Evolutionary conservation across 805 yeast genomes (phyloP), one percentile per base, ranked within the genome.

Genomic region (Yamadazyma akitaensis): DNA sequence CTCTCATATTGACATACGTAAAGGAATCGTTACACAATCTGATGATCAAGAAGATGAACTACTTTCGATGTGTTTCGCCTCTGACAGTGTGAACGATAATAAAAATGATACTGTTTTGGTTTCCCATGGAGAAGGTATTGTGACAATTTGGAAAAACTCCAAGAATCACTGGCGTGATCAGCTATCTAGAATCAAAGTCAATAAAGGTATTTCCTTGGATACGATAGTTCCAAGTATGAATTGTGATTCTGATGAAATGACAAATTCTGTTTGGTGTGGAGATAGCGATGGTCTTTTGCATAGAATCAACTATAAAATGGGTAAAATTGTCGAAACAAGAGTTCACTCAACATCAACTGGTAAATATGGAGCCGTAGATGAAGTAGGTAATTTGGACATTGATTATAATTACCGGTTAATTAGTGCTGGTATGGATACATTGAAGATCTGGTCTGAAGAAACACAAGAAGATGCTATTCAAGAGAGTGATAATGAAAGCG

Each of bases 31-130:
- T 1, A 66, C 78, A 2, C 76, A 76, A 34, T 82, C 91, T 32
- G 98, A 91, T 51, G 91, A 89, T 60, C 99, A 92, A 67, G 96
- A 86, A 54, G 98, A 92, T 59, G 99, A 92, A 60, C 67, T 92
- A n/a, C 66, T 92, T 37, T 75, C 90, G 46, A 84, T 88, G 56
- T 70, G 87, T 33, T 81, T 83, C 67, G 77, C 83, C 1, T 56
- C 69, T 1, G 87, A 84, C 51, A 77, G 77, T 1, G 53, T 63
- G 11, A 63, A 58, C 33, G 64, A 56, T 10, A 76, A 81, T 12
- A 77, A 75, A 40, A 87, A 83, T 44, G 82, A 80, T 16, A 75
- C 80, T 0, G 76, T 83, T 3, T 78, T 85, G 3, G 90, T 91
- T 55, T 92, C 96, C 38, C 90, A 89, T 85, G 89, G 96, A 13